These are phyloP conservation scores for Chamaecrista fasciculata DNA, from an alignment of 306 rosid genomes.

Conservation along the genomic window DNA sequence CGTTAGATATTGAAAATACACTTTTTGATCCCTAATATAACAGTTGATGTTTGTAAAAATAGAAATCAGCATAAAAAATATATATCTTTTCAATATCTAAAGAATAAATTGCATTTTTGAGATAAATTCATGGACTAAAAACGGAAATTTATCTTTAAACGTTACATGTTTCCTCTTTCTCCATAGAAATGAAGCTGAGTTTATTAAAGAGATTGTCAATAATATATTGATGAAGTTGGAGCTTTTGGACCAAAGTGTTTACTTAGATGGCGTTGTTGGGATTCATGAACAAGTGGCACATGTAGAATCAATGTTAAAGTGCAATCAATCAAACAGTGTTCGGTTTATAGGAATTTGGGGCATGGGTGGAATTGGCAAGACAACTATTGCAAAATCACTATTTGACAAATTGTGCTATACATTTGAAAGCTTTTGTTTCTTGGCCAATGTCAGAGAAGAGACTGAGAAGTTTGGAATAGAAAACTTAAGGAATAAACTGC, in stretches of 20 bases:
- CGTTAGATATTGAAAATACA: too few species aligned
- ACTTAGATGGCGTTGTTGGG: not conserved
- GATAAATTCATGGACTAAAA: too few species aligned
- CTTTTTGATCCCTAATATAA: too few species aligned
- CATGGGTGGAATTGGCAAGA: not conserved
- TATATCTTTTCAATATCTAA: too few species aligned
- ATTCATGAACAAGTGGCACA: not conserved
- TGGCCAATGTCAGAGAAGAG: not conserved
- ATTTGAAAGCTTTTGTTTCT: not conserved
- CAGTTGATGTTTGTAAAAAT: too few species aligned
- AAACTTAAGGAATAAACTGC: not conserved
- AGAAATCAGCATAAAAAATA: too few species aligned
- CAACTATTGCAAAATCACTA: not conserved
- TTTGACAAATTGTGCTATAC: not conserved
- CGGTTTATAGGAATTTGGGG: not conserved
- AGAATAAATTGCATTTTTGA: too few species aligned
- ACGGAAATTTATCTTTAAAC: too few species aligned
- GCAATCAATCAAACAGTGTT: not conserved
- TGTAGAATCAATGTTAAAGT: not conserved
- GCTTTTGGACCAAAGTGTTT: not conserved
- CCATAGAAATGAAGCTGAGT: not conserved
- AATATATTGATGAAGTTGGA: not conserved
- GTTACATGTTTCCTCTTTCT: not conserved
- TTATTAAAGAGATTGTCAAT: not conserved
- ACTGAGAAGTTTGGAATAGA: not conserved